Conservation (phyloP, 2,329 filamentous ascomycete genomes). For the Xylaria polymorpha region DNA sequence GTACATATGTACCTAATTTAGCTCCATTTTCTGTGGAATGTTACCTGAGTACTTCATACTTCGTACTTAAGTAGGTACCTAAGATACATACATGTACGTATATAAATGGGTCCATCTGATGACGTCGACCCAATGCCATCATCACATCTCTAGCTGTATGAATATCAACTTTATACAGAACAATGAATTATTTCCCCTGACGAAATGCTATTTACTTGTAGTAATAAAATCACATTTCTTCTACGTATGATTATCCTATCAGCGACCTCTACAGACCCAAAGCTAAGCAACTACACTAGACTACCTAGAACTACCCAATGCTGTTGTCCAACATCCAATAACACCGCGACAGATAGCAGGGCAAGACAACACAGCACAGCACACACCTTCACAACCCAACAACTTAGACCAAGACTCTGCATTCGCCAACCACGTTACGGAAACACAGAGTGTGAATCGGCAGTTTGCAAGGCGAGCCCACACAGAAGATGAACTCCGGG, state of each 20-base stretch:
- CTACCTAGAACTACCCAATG: background rate
- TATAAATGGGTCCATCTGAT: too few relatives aligned
- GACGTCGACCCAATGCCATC: slow-evolving; percentile 7
- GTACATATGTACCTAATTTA: too few relatives aligned
- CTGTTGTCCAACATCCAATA: slow-evolving; percentile 26
- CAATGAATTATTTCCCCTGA: background rate
- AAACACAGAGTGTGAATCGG: slow-evolving; percentile 17
- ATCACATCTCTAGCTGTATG: background rate
- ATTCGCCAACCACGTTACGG: slow-evolving; percentile 29
- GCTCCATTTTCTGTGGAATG: background rate
- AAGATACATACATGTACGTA: too few relatives aligned
- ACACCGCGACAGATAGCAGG: slow-evolving; percentile 37
- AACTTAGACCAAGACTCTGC: background rate
- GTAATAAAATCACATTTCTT: background rate
- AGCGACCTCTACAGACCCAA: background rate
- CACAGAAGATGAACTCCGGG: background rate
- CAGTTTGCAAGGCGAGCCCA: background rate
- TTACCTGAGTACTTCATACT: too few relatives aligned
- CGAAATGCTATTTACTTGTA: background rate
- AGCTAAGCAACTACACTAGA: background rate
- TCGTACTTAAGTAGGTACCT: background rate
- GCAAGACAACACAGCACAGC: slow-evolving; percentile 24
- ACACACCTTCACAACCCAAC: slow-evolving; percentile 6
- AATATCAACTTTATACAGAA: background rate
- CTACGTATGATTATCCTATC: background rate